These are phyloP conservation scores for Penstemon davidsonii DNA, from an alignment of 257 asterid species.

Conservation along the genomic window DNA sequence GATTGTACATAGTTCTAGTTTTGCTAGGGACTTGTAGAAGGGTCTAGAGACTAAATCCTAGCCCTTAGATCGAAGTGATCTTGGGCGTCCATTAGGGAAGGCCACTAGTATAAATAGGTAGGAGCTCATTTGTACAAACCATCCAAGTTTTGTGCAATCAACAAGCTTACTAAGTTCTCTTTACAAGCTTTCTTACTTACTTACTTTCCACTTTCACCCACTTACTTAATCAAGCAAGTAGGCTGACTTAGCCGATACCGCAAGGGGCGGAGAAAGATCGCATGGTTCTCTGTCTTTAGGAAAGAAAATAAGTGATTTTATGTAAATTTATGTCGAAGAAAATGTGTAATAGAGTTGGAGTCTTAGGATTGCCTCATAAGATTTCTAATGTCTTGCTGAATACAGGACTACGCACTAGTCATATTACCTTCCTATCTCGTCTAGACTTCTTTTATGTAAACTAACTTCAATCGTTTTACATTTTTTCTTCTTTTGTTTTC, in stretches of 20 bases:
- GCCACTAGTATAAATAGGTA: no score
- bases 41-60: no score
- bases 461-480: constrained; percentile 8
- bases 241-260: no score
- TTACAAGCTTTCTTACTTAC: neutral
- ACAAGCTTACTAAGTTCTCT: no score
- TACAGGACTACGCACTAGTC: constrained; percentile 1
- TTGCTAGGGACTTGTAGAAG: no score
- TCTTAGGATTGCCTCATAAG: neutral
- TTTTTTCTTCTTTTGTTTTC: constrained; percentile 12
- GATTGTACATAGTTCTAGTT: no score
- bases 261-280: no score
- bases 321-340: neutral
- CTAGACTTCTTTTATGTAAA: neutral
- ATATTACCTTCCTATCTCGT: neutral
- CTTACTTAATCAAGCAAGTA: neutral
- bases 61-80: no score
- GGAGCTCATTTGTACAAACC: no score
- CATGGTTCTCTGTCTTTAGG: constrained; percentile 1
- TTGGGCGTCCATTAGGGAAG: no score
- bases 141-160: no score
- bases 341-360: constrained; percentile 1
- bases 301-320: constrained; percentile 4
- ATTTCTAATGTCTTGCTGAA: neutral
- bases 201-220: no score